These are phyloP conservation scores for Serendipita vermifera DNA, from an alignment of 768 basidiomycete genomes.

Conservation along the genomic window DNA sequence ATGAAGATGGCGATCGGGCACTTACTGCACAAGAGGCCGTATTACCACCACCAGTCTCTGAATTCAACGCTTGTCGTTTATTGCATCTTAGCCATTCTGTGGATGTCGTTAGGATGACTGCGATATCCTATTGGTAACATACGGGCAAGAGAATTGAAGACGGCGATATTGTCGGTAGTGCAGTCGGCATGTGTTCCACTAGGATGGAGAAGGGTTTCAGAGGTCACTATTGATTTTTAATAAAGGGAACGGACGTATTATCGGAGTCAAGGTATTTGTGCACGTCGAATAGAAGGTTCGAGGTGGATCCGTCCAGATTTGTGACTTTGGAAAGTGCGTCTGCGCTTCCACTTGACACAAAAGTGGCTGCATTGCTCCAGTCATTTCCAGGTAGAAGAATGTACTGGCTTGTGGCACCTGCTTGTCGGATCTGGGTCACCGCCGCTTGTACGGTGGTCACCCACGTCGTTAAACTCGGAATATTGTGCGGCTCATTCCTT, in stretches of 20 bases:
- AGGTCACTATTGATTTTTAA: no score
- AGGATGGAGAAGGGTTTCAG: slow-evolving; percentile 3
- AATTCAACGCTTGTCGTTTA: slow-evolving; percentile 42
- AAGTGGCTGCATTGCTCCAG: slow-evolving; percentile 41
- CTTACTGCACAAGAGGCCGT: slow-evolving; percentile 3
- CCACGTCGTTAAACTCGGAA: slow-evolving; percentile 37
- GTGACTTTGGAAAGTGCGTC: slow-evolving; percentile 33
- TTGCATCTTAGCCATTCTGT: slow-evolving; percentile 37
- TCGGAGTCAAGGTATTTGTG: slow-evolving; percentile 51
- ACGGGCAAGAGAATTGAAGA: not conserved
- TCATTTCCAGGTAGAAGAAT: slow-evolving; percentile 48
- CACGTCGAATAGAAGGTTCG: slow-evolving; percentile 43
- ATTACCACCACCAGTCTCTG: slow-evolving; percentile 50
- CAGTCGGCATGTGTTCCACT: slow-evolving; percentile 35
- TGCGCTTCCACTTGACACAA: slow-evolving; percentile 39
- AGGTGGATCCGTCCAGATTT: slow-evolving; percentile 30
- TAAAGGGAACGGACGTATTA: slow-evolving; percentile 17
- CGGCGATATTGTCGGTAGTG: slow-evolving; percentile 30
- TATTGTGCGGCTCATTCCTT: slow-evolving; percentile 55
- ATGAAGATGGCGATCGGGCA: not conserved
- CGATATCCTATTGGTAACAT: slow-evolving; percentile 27
- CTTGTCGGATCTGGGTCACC: slow-evolving; percentile 47
- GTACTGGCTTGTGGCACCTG: slow-evolving; percentile 40
- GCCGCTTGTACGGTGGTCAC: slow-evolving; percentile 43
- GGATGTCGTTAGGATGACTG: slow-evolving; percentile 34